Evolutionary conservation across 108 stramenopile genomes (phyloP).

Genomic region (Mediolabrus comicus): DNA sequence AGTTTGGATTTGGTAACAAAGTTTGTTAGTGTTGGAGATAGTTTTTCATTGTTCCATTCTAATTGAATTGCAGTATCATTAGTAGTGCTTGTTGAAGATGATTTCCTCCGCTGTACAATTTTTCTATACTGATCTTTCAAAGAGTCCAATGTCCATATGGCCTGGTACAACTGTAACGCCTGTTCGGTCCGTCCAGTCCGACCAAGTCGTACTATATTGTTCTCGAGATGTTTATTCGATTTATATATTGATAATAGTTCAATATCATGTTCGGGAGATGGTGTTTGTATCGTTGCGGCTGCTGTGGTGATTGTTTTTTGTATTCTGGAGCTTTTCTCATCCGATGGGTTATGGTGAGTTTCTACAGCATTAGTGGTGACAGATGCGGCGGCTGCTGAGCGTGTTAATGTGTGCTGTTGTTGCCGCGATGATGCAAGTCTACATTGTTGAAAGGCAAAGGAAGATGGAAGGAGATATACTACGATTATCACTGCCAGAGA

Average conservation of each 20-base stretch:
- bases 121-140: not conserved
- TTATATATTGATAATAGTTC: not conserved
- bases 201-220: slow-evolving; percentile 23
- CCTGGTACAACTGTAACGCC: slow-evolving; percentile 52
- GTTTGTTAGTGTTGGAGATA: not conserved
- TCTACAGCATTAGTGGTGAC: no score
- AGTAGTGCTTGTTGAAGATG: not conserved
- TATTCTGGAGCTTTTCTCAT: not conserved
- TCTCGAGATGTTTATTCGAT: slow-evolving; percentile 16
- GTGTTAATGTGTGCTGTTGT: not conserved
- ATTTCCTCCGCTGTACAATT: not conserved
- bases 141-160: slow-evolving; percentile 20
- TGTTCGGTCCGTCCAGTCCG: slow-evolving; percentile 58
- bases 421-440: not conserved
- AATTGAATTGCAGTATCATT: not conserved
- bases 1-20: not conserved
- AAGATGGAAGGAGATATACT: not conserved
- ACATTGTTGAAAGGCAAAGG: not conserved
- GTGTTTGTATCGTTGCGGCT: not conserved
- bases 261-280: not conserved
- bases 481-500: not conserved
- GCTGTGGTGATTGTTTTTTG: not conserved
- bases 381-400: not conserved
- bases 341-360: not conserved
- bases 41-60: not conserved